phyloP scores from a whole-genome alignment of 192 early-diverging fungal species.

The Irineochytrium annulatum region DNA sequence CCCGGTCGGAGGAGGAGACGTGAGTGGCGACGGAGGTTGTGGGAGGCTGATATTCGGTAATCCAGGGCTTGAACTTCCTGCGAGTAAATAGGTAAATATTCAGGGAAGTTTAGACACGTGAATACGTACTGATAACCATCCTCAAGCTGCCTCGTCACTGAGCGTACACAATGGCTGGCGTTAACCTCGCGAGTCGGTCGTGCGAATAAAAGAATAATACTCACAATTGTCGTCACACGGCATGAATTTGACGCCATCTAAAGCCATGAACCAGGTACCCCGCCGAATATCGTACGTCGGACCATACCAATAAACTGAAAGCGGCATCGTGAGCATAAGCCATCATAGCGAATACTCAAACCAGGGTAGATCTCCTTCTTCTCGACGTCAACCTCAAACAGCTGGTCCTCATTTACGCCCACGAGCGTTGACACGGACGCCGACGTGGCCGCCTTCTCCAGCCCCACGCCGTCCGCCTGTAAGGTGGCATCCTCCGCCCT shows the following conservation, averaged over 20 bases:
- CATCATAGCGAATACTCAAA: slow-evolving; percentile 8
- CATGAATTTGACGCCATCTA: slow-evolving; percentile 58
- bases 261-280: slow-evolving; percentile 76
- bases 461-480: too few species aligned
- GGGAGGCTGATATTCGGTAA: slow-evolving; percentile 4
- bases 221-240: slow-evolving; percentile 74
- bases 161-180: neutral
- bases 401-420: slow-evolving; percentile 70
- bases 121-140: slow-evolving; percentile 59
- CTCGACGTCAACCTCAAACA: slow-evolving; percentile 75
- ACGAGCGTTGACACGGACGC: slow-evolving; percentile 29
- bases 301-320: slow-evolving; percentile 76
- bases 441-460: neutral
- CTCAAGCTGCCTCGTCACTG: slow-evolving; percentile 71
- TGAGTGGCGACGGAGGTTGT: neutral
- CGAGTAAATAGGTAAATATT: too few species aligned
- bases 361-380: slow-evolving; percentile 62
- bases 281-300: slow-evolving; percentile 75
- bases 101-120: neutral
- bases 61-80: slow-evolving; percentile 62
- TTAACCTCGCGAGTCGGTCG: neutral
- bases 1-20: slow-evolving; percentile 11
- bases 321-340: neutral
- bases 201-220: too few species aligned
- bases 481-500: neutral